These are phyloP conservation scores for Nidularia sp. DNA, from an alignment of 768 basidiomycete genomes.

Conservation along the genomic window DNA sequence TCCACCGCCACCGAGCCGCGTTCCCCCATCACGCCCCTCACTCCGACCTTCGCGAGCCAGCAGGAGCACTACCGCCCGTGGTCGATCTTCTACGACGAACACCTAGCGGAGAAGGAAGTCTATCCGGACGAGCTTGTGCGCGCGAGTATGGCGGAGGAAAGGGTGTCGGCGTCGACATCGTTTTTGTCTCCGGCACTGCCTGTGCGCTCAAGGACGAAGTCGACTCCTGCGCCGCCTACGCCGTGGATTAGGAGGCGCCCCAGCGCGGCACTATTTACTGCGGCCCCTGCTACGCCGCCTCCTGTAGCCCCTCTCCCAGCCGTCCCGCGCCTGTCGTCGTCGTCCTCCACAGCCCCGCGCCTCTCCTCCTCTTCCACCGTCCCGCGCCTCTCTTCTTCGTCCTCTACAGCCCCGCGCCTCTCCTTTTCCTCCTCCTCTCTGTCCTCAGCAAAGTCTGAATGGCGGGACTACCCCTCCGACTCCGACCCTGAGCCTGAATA, in stretches of 20 bases:
- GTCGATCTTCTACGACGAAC: neutral
- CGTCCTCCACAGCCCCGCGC: too few relatives aligned
- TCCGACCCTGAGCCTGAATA: neutral
- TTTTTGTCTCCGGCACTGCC: neutral
- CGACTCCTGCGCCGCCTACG: neutral
- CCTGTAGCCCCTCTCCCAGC: neutral
- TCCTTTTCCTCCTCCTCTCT: neutral
- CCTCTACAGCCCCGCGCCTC: too few relatives aligned
- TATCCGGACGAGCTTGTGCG: too few relatives aligned
- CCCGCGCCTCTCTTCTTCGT: too few relatives aligned
- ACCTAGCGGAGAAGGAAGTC: too few relatives aligned
- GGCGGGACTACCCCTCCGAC: neutral
- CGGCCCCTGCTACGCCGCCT: neutral
- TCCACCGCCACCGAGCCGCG: neutral
- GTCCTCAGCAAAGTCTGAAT: neutral
- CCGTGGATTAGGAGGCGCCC: neutral
- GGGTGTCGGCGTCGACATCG: neutral
- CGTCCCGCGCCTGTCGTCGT: neutral
- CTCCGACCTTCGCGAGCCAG: neutral
- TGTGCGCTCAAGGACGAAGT: neutral
- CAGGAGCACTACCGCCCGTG: neutral
- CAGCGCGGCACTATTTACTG: neutral
- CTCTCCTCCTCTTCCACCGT: too few relatives aligned
- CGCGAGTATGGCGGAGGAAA: too few relatives aligned
- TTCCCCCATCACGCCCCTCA: neutral